Conservation (phyloP, 371 early-diverging fungal genomes). For the Furculomyces boomerangus region DNA sequence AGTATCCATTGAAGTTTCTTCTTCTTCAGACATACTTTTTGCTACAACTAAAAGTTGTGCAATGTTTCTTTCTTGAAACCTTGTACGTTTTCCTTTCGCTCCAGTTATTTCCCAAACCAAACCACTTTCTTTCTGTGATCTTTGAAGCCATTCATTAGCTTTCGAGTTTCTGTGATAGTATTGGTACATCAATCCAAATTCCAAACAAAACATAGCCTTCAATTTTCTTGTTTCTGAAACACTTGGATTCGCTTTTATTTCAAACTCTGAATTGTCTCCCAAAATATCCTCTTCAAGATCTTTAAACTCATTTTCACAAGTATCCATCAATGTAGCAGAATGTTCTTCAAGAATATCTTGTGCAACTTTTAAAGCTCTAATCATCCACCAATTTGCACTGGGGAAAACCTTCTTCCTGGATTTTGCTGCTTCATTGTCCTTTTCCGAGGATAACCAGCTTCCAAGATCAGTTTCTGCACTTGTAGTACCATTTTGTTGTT, state of each 20-base stretch:
- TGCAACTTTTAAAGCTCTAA: constrained; percentile 51
- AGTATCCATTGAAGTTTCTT: neutral
- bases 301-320: neutral
- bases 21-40: constrained; percentile 29
- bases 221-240: constrained; percentile 9
- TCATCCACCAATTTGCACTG: constrained; percentile 50
- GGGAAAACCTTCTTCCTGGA: neutral
- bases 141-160: constrained; percentile 38
- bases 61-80: constrained; percentile 72
- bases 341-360: constrained; percentile 74
- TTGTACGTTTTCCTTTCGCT: constrained; percentile 76
- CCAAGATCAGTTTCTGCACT: constrained; percentile 9
- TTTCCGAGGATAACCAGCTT: neutral
- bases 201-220: constrained; percentile 46
- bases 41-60: constrained; percentile 83
- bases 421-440: neutral
- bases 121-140: constrained; percentile 59
- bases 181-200: constrained; percentile 54
- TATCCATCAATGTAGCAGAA: constrained; percentile 38
- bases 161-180: constrained; percentile 54
- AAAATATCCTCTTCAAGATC: neutral
- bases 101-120: constrained; percentile 75
- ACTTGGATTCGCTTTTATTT: neutral
- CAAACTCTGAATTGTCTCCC: neutral
- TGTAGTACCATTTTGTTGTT: neutral